These are phyloP conservation scores for Nemania sp. DNA, from an alignment of 2,329 filamentous ascomycete species.

Conservation along the genomic window DNA sequence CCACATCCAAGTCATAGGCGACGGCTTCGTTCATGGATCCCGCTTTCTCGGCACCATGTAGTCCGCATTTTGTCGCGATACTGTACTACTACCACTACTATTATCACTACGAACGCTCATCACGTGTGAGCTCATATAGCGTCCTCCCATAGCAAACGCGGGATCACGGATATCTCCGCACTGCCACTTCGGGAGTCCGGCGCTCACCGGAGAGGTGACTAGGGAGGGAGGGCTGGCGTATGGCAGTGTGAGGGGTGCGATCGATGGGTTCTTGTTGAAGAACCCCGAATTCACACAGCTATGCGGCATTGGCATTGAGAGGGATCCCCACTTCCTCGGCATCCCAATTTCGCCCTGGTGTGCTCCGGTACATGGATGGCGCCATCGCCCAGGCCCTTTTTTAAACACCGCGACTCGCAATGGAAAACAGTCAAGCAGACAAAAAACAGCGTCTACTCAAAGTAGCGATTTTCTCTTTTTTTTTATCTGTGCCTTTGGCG, in stretches of 20 bases:
- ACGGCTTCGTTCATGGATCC: neutral
- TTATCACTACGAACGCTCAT: neutral
- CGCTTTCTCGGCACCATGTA: neutral
- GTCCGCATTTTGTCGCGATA: neutral
- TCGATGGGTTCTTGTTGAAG: neutral
- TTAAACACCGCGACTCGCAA: slow-evolving; percentile 2
- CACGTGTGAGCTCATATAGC: slow-evolving; percentile 1
- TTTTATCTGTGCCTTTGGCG: neutral
- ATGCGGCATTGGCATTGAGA: neutral
- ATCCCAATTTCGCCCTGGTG: slow-evolving; percentile 12
- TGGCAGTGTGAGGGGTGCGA: slow-evolving; percentile 11
- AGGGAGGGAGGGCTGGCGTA: neutral
- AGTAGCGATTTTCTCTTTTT: neutral
- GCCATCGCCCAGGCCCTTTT: slow-evolving; percentile 5
- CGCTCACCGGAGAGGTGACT: slow-evolving; percentile 13
- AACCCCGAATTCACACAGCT: slow-evolving; percentile 6
- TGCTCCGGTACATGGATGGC: slow-evolving; percentile 21
- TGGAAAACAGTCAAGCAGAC: slow-evolving; percentile 4
- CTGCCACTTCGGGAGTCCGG: slow-evolving; percentile 7
- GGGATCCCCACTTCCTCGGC: slow-evolving; percentile 12
- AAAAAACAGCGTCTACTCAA: slow-evolving; percentile 1
- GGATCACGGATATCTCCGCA: slow-evolving; percentile 4
- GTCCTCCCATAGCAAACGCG: neutral
- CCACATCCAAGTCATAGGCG: slow-evolving; percentile 27
- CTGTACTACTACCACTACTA: slow-evolving; percentile 9